Evolutionary conservation across 1,284 basidiomycete species (phyloP), one percentile per base, ranked within the genome.

Genomic region (Tilletia caries): DNA sequence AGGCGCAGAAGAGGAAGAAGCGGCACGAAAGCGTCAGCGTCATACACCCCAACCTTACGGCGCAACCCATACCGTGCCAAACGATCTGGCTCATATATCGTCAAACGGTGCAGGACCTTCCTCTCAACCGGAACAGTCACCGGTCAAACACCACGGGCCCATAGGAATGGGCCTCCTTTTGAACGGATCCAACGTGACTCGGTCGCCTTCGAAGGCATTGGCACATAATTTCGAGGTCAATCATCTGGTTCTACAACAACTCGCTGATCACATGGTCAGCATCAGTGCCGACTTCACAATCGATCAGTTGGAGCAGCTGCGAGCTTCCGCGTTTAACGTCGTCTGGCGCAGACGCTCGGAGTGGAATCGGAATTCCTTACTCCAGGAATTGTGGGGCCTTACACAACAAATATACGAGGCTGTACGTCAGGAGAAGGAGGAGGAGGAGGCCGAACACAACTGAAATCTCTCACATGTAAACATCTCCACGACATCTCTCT

Each of bases 261-360:
- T 82, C 15, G 46, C 67, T 23, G 41, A 37, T 2, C 23, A 64
- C 48, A 68, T 82, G 12, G 41, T 79, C 37, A 23, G 29, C 8
- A 64, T 66, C 10, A 78, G 77, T 4, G 65, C 67, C 8, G 29
- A 18, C 2, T 79, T 81, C 66, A 78, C 71, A 41, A 72, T 98
- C 60, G 95, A 98, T 79, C 90, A 97, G 82, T 88, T 98, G 2
- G 95, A 98, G 80, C 93, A 97, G 81, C 86, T 98, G 5, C 89
- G 96, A 2, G 94, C 95, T 3, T 89, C 88, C 0, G 91, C 89
- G 74, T 88, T 94, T 58, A 89, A 90, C 66, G 86, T 86, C 41
- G 87, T 98, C 23, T 98, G 95, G 93, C 86, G 88, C 23, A 88
- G 89, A 73, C 86, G 94, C 20, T 84, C 85, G 23, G 89, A 91